Conservation (phyloP, 1,284 basidiomycete species). For the Ceratobasidium sp. region DNA sequence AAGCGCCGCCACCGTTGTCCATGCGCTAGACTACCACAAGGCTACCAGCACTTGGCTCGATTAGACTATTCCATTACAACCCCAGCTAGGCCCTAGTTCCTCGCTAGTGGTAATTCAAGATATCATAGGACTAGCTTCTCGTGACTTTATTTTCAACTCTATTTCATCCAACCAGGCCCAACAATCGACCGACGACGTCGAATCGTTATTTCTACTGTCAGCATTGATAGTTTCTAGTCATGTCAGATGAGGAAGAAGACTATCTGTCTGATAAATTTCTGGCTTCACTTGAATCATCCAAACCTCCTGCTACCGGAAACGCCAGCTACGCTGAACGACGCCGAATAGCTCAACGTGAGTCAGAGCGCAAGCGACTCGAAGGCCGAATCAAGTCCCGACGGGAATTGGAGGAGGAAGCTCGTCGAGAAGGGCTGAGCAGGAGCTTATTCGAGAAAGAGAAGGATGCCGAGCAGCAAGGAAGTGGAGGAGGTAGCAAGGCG, state of each 20-base stretch:
- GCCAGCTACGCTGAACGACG: slow-evolving; percentile 66
- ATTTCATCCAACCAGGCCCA: too few relatives aligned
- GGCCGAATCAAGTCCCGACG: slow-evolving; percentile 58
- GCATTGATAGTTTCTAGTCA: too few relatives aligned
- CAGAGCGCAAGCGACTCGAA: slow-evolving; percentile 68
- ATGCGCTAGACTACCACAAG: too few relatives aligned
- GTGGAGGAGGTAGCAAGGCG: slow-evolving; percentile 67
- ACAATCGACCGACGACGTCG: too few relatives aligned
- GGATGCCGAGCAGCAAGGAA: slow-evolving; percentile 21
- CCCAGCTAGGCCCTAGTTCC: too few relatives aligned
- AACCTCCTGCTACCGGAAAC: background rate
- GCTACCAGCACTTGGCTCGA: too few relatives aligned
- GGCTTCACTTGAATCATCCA: slow-evolving; percentile 28
- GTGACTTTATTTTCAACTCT: too few relatives aligned
- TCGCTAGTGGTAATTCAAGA: too few relatives aligned
- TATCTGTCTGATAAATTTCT: slow-evolving; percentile 87
- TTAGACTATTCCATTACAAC: too few relatives aligned
- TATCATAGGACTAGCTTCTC: too few relatives aligned
- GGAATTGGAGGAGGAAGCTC: slow-evolving; percentile 74
- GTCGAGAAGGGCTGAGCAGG: slow-evolving; percentile 75
- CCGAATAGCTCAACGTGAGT: slow-evolving; percentile 63
- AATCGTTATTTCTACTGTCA: too few relatives aligned
- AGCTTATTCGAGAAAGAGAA: slow-evolving; percentile 77
- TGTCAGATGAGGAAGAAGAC: slow-evolving; percentile 69
- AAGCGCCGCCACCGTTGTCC: too few relatives aligned